Percentiles rank a stretch among this genome's conserved stretches.
Evolutionary conservation across 192 early-diverging fungal species (phyloP).

Genomic region (Coemansia umbellata): DNA sequence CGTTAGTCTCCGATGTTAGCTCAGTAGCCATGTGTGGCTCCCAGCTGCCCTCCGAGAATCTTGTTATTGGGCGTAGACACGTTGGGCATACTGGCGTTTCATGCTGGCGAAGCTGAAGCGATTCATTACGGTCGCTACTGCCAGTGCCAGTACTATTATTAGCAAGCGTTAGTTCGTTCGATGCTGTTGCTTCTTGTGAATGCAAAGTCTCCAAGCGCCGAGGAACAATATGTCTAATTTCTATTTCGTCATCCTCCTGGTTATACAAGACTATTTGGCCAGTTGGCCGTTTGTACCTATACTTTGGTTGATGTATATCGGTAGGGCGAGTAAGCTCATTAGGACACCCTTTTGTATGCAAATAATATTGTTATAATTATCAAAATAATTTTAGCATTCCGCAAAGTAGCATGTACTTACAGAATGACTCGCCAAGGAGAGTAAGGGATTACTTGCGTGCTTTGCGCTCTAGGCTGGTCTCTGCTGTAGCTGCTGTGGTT

Average conservation of each 20-base stretch:
- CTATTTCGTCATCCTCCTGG: slow-evolving; percentile 52
- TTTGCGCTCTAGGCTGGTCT: background rate
- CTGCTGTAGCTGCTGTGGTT: background rate
- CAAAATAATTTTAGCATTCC: too few relatives aligned
- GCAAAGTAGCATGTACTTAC: slow-evolving; percentile 20
- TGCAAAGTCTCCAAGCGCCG: slow-evolving; percentile 2
- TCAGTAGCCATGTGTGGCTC: slow-evolving; percentile 4
- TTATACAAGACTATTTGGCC: slow-evolving; percentile 68
- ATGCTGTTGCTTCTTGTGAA: background rate
- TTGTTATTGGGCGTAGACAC: slow-evolving; percentile 17
- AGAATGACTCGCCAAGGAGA: slow-evolving; percentile 46
- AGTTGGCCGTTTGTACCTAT: slow-evolving; percentile 29
- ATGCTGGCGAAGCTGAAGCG: slow-evolving; percentile 5
- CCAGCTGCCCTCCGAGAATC: slow-evolving; percentile 3
- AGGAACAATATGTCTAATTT: slow-evolving; percentile 38
- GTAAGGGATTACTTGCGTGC: slow-evolving; percentile 44
- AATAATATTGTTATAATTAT: too few relatives aligned
- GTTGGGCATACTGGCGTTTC: slow-evolving; percentile 21
- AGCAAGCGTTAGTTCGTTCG: slow-evolving; percentile 8
- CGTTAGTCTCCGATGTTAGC: background rate
- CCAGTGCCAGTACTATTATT: background rate
- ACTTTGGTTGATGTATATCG: too few relatives aligned
- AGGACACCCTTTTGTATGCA: too few relatives aligned
- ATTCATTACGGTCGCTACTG: background rate
- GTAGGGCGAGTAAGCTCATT: too few relatives aligned